Evolutionary conservation across 495 filamentous ascomycete species (phyloP), one percentile per base, ranked within the genome.

Genomic region (Usnea hakonensis): DNA sequence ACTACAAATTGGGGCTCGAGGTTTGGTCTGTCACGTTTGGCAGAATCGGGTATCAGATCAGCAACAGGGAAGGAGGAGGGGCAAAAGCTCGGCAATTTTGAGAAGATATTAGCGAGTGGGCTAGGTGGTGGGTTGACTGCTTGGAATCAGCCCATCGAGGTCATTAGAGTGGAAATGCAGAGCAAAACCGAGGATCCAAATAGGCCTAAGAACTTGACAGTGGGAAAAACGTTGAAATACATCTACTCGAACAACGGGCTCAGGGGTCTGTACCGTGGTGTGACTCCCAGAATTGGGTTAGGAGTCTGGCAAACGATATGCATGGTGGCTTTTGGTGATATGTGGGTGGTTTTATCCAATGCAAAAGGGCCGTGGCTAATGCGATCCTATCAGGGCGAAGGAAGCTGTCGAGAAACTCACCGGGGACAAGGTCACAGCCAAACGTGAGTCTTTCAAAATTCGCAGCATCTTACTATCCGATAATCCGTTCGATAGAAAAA

Each of bases 131-230:
- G 94, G 69, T 77, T 98, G 60, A 90, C 86, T 63, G 94, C 94
- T 63, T 98, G 94, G 94, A 98, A 98, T 77, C 94, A 98, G 82
- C 94, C 94, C 32, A 98, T 98, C 77, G 94, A 98, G 84, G 94
- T 98, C 72, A 96, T 98, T 74, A 90, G 94, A 67, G 94, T 98
- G 63, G 94, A 98, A 83, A 97, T 98, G 95, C 94, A 98, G 84
- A 93, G 88, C 80, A 97, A 96, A 86, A 97, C 89, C 64, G 89
- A 86, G 61, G 94, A 98, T 70, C 92, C 94, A 58, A 97, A 97
- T 78, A 89, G 94, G 32, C 94, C 94, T 58, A 95, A 95, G 85
- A 98, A 98, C 76, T 83, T 98, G 85, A 97, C 91, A 61, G 95
- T 98, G 57, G 90, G 85, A 62, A 96, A 89, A 78, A 87, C 94